Base-by-base conservation (phyloP, 148 eudicot genomes). In the Amaranthus hypochondriacus region DNA sequence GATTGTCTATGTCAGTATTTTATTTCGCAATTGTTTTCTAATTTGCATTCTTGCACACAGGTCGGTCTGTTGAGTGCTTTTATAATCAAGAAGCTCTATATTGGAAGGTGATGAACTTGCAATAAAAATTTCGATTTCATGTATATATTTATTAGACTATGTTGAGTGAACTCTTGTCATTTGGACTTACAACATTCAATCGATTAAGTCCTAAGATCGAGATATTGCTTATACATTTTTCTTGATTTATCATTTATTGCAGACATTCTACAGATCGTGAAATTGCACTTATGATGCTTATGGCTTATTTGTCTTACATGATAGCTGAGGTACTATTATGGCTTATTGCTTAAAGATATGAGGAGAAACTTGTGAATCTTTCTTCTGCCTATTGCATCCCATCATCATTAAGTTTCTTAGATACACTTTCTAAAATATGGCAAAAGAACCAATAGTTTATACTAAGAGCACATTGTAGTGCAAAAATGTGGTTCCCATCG, bases 221-320 rank as follows among this genome's bases (percentile, higher is more conserved):
- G 4, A 50, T 4, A 11, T 21, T 62, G 48, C 44, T 75, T 61
- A n/a, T 69, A 18, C 42, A 28, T 53, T 53, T 71, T 49, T 60
- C 70, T 66, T 76, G n/a, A 59, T 60, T 72, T 66, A 69, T 60
- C 2, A 59, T 60, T 72, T 66, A 69, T 60, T 28, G 50, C 88
- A 94, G 98, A 74, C 98, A 94, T 81, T 94, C 98, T 11, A 94
- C 98, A 12, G 98, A 94, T 80, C 91, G 98, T 62, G 98, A 94
- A 81, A 90, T 94, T 73, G 98, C 98, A 44, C 91, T 94, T 73
- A 94, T 94, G 98, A 81, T 94, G 85, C 91, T 94, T 62, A 81
- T 94, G 91, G 98, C 98, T 69, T 94, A 94, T 83, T 78, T 91
- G 58, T 94, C 98, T 3, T 94, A 94, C 89, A 86, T 94, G 96